Evolutionary conservation across 2,329 filamentous ascomycete species (phyloP), one percentile per base, ranked within the genome.

Genomic region (Cladosporium sp.): DNA sequence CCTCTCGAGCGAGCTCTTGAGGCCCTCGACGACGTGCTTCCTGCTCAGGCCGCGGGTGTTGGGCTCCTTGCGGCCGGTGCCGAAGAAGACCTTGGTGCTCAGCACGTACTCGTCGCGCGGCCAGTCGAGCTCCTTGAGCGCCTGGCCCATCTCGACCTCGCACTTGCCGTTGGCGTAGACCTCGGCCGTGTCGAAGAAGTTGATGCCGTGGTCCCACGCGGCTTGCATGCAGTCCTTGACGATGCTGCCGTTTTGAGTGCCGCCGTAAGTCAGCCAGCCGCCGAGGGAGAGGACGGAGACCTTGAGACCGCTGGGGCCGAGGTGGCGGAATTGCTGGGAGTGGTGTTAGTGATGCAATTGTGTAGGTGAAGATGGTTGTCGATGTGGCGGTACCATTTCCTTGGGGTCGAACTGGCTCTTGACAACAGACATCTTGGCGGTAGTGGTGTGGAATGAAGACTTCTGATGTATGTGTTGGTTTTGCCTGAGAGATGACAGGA

Each of bases 101-200:
- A 72, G 60, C 17, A 73, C 71, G 49, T 72, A 75, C 59, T 66
- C 71, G 58, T 72, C 73, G 43, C 73, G 63, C n/a, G 73, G 73
- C 73, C 73, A 78, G 17, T 56, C 61, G 18, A 76, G 64, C 61
- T 75, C 70, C 61, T 74, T 74, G 51, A 76, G 57, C 12, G 68
- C 45, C 42, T 73, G 61, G 36, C 74, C 74, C 74, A 76, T 85
- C 57, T 82, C 79, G 41, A 80, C 70, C 64, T 86, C 83, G 19
- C 79, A 83, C 61, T 83, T 74, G 52, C 83, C 82, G 6, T 70
- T 77, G 54, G 76, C 71, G 60, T 83, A 84, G 29, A 68, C 61
- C 61, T 77, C 73, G n/a, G 74, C 74, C 8, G 74, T 76, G 54
- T 76, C 61, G 58, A 63, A 64, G 64, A 75, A 75, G 63, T 77